Conservation (phyloP, 2,329 filamentous ascomycete genomes). For the Diaporthe aspalathi region DNA sequence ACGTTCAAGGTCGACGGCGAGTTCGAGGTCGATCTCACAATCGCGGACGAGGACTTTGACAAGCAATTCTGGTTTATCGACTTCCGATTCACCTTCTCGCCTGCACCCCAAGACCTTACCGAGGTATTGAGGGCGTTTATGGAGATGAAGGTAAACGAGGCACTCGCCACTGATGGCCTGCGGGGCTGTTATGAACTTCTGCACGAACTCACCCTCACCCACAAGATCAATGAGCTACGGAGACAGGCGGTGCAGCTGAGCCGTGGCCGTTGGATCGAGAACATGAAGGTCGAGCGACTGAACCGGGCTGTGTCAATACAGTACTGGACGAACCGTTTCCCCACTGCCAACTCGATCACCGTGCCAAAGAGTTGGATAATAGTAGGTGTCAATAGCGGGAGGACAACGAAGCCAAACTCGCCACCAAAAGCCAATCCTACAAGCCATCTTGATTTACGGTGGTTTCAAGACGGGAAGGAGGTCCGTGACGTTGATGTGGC, state of each 20-base stretch:
- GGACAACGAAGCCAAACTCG: conserved; percentile 51
- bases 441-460: conserved; percentile 74
- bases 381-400: conserved; percentile 80
- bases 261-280: conserved; percentile 80
- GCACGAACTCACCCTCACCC: conserved; percentile 88
- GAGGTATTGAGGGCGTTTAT: conserved; percentile 73
- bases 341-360: conserved; percentile 59
- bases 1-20: conserved; percentile 87
- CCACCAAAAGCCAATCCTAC: conserved; percentile 56
- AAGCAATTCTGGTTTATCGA: conserved; percentile 96
- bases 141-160: conserved; percentile 77
- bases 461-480: conserved; percentile 87
- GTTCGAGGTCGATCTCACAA: conserved; percentile 92
- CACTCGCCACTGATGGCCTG: conserved; percentile 77
- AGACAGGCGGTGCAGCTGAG: conserved; percentile 80
- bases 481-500: conserved; percentile 74
- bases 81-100: conserved; percentile 84
- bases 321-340: conserved; percentile 82
- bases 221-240: conserved; percentile 86
- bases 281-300: conserved; percentile 80
- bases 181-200: conserved; percentile 85
- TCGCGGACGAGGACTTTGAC: conserved; percentile 84
- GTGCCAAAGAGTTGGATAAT: conserved; percentile 86
- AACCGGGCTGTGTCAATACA: conserved; percentile 87
- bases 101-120: conserved; percentile 71